Evolutionary conservation across 1,284 basidiomycete species (phyloP).

Genomic region (Pyrrhoderma lamaoense): DNA sequence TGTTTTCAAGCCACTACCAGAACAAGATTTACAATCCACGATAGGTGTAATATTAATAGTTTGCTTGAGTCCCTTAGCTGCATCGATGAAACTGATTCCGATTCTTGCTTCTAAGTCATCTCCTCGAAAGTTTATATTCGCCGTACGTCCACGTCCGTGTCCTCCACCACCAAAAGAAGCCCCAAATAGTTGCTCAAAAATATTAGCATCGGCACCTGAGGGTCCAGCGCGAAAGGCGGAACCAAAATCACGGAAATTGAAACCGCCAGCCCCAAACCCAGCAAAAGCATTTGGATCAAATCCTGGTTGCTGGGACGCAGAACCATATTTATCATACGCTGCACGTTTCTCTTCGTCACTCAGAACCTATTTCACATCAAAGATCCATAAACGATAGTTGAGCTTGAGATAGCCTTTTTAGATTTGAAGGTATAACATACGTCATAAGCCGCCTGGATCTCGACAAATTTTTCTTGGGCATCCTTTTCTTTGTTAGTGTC

Average conservation of each 20-base stretch:
- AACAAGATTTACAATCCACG: slow-evolving; percentile 79
- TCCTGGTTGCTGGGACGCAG: slow-evolving; percentile 89
- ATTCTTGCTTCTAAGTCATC: slow-evolving; percentile 81
- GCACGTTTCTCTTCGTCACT: slow-evolving; percentile 93
- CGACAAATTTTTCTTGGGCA: slow-evolving; percentile 90
- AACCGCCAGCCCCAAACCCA: slow-evolving; percentile 48
- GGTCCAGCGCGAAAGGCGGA: slow-evolving; percentile 57
- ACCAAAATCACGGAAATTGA: slow-evolving; percentile 64
- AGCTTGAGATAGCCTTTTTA: slow-evolving; percentile 8
- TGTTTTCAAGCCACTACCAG: slow-evolving; percentile 80
- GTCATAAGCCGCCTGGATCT: slow-evolving; percentile 97
- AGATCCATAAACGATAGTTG: too few relatives aligned
- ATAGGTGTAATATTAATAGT: slow-evolving; percentile 79
- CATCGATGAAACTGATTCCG: slow-evolving; percentile 84
- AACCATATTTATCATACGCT: slow-evolving; percentile 91
- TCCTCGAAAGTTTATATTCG: slow-evolving; percentile 56
- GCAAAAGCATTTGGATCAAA: slow-evolving; percentile 85
- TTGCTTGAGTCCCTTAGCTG: slow-evolving; percentile 83
- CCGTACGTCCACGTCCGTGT: slow-evolving; percentile 39
- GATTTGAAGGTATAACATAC: slow-evolving; percentile 41
- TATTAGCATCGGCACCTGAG: slow-evolving; percentile 47
- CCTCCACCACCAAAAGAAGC: slow-evolving; percentile 44
- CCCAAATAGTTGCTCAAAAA: slow-evolving; percentile 89
- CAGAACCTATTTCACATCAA: slow-evolving; percentile 51
- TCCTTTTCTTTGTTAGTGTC: slow-evolving; percentile 93